Evolutionary conservation across 1,139 yeast species (phyloP), one percentile per base, ranked within the genome.

Genomic region (Blastobotrys elegans): DNA sequence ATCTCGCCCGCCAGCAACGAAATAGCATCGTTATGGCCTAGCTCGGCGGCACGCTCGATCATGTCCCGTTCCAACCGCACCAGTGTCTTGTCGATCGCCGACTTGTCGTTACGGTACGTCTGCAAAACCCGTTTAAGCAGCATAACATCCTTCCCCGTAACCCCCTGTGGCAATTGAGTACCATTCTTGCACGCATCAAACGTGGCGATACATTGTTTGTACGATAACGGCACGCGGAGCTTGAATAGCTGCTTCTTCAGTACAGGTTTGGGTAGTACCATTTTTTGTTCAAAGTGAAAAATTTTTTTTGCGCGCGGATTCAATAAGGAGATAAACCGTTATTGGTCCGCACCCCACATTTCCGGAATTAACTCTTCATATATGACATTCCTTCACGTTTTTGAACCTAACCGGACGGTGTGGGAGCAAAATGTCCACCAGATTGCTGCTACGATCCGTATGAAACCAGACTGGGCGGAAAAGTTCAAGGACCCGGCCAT

Each of bases 1-100:
- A 56, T 65, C 47, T 80, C 53, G 74, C 84, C 68, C 74, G 88
- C 35, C 20, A 89, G 65, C 14, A 86, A 69, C 1, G 92, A 72
- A 24, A 89, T 79, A 1, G 96, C 96, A 64, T 88, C 88, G 53
- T 80, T 77, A 59, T 84, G 78, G 1, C 96, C 96, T 58, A 80
- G 58, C 58, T 86, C 95, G 0, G 96, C 96, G 7, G 96, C 89
- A 50, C 76, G 76, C 56, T 87, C 95, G 10, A 88, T 76, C 38
- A 88, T 65, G 53, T 79, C 82, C 53, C 81, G 77, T 60, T 88
- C 96, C 24, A 88, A 65, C 8, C 67, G 75, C 2, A 83, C 69
- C 6, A 58, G 56, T 1, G 52, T 52, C 30, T 46, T 53, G 56
- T 84, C 79, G 16, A 77, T 71, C 1, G 82, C 69, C 52, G 80